A percentile compares a stretch with the other conserved stretches of the same genome.
These are phyloP conservation scores for Leccinum pachyderme DNA, from an alignment of 1,284 basidiomycete species.

Conservation along the genomic window DNA sequence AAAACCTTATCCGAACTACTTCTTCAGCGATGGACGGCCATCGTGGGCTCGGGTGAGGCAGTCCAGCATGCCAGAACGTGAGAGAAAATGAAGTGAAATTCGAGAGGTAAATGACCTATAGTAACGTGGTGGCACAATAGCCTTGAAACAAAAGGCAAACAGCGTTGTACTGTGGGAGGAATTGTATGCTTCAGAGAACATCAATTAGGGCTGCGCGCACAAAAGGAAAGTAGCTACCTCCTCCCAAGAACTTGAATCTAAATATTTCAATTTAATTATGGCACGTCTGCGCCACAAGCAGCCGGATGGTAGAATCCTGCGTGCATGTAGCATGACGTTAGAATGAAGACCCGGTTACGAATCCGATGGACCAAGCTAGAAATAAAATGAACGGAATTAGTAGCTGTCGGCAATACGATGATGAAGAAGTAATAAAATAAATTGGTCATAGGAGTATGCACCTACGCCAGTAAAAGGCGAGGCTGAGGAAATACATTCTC, in stretches of 20 bases:
- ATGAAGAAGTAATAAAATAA: neutral
- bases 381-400: neutral
- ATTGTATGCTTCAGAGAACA: neutral
- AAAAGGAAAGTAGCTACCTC: neutral
- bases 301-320: slow-evolving; percentile 4
- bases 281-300: slow-evolving; percentile 3
- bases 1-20: slow-evolving; percentile 23
- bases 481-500: slow-evolving; percentile 1
- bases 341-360: slow-evolving; percentile 1
- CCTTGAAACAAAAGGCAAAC: neutral
- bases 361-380: neutral
- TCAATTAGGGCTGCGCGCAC: neutral
- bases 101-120: slow-evolving; percentile 1
- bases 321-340: slow-evolving; percentile 12
- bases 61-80: slow-evolving; percentile 20
- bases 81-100: slow-evolving; percentile 16
- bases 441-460: slow-evolving; percentile 10
- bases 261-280: slow-evolving; percentile 10
- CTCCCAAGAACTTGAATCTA: neutral
- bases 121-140: neutral
- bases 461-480: slow-evolving; percentile 3
- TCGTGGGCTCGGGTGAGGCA: slow-evolving; percentile 16
- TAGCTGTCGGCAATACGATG: slow-evolving; percentile 1
- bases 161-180: slow-evolving; percentile 15
- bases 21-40: slow-evolving; percentile 10